phyloP scores from a whole-genome alignment of 2,329 filamentous ascomycete genomes.

The Fusarium sp. region DNA sequence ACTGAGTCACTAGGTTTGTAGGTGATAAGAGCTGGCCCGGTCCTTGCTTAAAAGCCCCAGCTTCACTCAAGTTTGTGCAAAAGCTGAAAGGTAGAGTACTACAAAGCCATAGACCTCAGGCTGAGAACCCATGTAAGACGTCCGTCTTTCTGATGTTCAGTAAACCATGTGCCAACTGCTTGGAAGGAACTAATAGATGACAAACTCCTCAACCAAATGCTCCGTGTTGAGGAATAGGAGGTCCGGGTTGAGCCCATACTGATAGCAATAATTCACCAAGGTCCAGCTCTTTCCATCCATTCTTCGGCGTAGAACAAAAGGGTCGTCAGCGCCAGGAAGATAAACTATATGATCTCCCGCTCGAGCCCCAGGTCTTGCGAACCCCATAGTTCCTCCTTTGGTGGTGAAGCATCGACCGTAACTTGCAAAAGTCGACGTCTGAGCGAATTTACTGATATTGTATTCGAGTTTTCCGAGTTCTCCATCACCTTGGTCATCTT shows the following conservation, averaged over 20 bases:
- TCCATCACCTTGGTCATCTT: background rate
- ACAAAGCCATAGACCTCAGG: too few relatives aligned
- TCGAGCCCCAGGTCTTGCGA: background rate
- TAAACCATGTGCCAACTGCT: too few relatives aligned
- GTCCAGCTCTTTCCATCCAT: background rate
- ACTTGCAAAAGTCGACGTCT: background rate
- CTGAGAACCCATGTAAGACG: too few relatives aligned
- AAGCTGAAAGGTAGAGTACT: too few relatives aligned
- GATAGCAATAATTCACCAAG: slow-evolving; percentile 16
- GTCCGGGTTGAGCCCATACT: slow-evolving; percentile 14
- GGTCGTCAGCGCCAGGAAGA: slow-evolving; percentile 3
- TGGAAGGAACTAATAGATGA: background rate
- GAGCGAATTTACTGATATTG: background rate
- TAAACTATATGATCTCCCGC: background rate
- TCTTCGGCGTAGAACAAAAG: background rate
- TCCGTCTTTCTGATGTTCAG: too few relatives aligned
- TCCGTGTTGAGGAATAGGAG: background rate
- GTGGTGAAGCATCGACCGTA: slow-evolving; percentile 17
- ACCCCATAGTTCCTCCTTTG: slow-evolving; percentile 12
- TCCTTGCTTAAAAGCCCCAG: too few relatives aligned
- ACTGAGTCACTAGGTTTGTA: too few relatives aligned
- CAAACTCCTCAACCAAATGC: slow-evolving; percentile 9
- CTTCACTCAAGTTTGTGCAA: too few relatives aligned
- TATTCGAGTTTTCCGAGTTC: background rate
- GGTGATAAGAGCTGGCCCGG: too few relatives aligned